Percentiles rank a stretch among this genome's conserved stretches.
phyloP scores from a whole-genome alignment of 768 basidiomycete species.

The Dentipellis sp. region DNA sequence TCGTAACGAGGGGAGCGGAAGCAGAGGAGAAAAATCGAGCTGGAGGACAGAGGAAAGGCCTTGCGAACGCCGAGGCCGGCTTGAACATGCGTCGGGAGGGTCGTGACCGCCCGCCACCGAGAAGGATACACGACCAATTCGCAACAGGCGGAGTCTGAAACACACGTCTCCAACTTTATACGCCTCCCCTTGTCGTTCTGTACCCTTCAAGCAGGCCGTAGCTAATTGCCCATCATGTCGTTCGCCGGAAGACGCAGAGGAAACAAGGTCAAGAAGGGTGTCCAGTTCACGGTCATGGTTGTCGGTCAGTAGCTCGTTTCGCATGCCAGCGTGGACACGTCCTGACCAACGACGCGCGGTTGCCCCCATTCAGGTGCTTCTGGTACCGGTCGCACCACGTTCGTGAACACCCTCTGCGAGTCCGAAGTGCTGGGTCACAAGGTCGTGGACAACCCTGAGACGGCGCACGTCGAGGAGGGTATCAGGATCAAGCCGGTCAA shows the following conservation, averaged over 20 bases:
- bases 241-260: conserved; percentile 80
- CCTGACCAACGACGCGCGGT: not conserved
- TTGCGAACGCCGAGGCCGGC: not conserved
- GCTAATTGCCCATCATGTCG: conserved; percentile 42
- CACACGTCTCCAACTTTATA: conserved; percentile 11
- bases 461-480: conserved; percentile 90
- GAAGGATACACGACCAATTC: not conserved
- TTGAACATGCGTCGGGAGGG: not conserved
- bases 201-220: conserved; percentile 14
- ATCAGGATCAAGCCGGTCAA: conserved; percentile 93
- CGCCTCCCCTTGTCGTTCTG: conserved; percentile 11
- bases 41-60: not conserved
- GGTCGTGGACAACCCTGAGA: conserved; percentile 71
- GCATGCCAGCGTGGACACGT: conserved; percentile 1
- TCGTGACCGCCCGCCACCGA: not conserved
- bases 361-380: conserved; percentile 64
- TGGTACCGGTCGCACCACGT: conserved; percentile 95
- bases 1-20: conserved; percentile 21
- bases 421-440: conserved; percentile 87
- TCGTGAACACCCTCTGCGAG: conserved; percentile 99
- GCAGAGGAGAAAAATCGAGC: not conserved
- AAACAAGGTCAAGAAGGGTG: conserved; percentile 98
- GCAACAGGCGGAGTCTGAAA: conserved; percentile 11
- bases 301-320: conserved; percentile 59
- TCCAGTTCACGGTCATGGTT: conserved; percentile 97